Evolutionary conservation across 225 moss, liverwort and hornwort species (phyloP).

Genomic region (Straminergon stramineum): DNA sequence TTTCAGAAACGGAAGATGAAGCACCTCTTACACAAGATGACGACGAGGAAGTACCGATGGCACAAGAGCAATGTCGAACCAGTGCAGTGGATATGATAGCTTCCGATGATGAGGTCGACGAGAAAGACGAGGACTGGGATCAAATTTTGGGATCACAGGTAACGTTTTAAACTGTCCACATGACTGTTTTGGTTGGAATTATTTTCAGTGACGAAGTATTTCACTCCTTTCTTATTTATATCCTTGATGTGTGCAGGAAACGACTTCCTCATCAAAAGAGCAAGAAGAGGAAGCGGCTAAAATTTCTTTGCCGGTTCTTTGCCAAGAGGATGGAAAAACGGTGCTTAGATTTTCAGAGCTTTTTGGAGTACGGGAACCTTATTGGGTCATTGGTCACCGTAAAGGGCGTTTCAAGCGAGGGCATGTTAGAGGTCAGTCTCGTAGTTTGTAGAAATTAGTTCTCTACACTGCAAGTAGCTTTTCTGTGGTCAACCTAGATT

Average conservation of each 20-base stretch:
- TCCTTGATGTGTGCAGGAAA: constrained; percentile 35
- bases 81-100: constrained; percentile 35
- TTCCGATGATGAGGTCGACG: constrained; percentile 41
- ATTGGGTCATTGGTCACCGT: constrained; percentile 84
- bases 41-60: constrained; percentile 24
- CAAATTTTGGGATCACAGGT: constrained; percentile 37
- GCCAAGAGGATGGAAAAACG: constrained; percentile 93
- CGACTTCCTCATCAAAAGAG: constrained; percentile 43
- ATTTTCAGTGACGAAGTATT: neutral
- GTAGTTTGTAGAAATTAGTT: neutral
- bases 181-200: neutral
- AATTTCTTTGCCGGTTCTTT: constrained; percentile 81
- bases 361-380: constrained; percentile 91
- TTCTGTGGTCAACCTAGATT: neutral
- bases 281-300: constrained; percentile 56
- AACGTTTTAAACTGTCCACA: neutral
- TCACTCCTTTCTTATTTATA: neutral
- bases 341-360: constrained; percentile 96
- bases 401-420: constrained; percentile 70
- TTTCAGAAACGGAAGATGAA: constrained; percentile 45
- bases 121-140: constrained; percentile 37
- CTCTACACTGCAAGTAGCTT: neutral
- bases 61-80: constrained; percentile 38
- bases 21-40: constrained; percentile 28
- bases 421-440: constrained; percentile 48